Evolutionary conservation across 495 filamentous ascomycete species (phyloP).

Genomic region (Talaromyces nanjingensis): DNA sequence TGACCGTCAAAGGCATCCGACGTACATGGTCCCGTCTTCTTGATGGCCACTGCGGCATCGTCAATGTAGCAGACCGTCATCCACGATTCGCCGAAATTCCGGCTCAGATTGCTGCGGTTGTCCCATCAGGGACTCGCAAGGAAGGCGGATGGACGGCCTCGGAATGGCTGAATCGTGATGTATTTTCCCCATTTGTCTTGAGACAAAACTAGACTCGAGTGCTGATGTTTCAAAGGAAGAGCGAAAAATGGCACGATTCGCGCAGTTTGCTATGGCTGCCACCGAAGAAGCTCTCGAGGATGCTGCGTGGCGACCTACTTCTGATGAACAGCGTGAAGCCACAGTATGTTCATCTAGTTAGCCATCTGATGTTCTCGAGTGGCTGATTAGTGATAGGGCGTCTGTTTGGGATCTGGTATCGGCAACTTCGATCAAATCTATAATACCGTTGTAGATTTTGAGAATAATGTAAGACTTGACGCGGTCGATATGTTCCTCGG

Average conservation of each 20-base stretch:
- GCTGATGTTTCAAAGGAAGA: conserved; percentile 46
- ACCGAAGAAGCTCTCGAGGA: conserved; percentile 81
- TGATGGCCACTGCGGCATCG: conserved; percentile 70
- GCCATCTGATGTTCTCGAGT: too few relatives aligned
- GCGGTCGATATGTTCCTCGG: too few relatives aligned
- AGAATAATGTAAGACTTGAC: conserved; percentile 50
- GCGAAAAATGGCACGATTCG: conserved; percentile 83
- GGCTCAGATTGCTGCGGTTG: conserved; percentile 75
- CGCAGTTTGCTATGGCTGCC: conserved; percentile 85
- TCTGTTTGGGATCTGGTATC: conserved; percentile 94
- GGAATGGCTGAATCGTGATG: conserved; percentile 67
- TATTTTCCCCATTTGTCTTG: conserved; percentile 12
- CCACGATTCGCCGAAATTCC: conserved; percentile 62
- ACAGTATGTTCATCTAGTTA: conserved; percentile 41
- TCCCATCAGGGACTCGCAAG: conserved; percentile 53
- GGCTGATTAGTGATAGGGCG: conserved; percentile 43
- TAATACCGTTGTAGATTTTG: conserved; percentile 68
- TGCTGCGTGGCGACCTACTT: conserved; percentile 67
- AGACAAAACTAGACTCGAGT: neutral
- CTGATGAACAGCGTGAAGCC: conserved; percentile 54
- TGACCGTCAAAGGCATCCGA: conserved; percentile 47
- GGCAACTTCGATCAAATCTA: conserved; percentile 89
- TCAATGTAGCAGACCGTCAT: conserved; percentile 55
- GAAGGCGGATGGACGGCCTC: conserved; percentile 62
- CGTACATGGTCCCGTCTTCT: conserved; percentile 77